Evolutionary conservation across 192 early-diverging fungal species (phyloP), one percentile per base, ranked within the genome.

Genomic region (Funneliformis geosporum): DNA sequence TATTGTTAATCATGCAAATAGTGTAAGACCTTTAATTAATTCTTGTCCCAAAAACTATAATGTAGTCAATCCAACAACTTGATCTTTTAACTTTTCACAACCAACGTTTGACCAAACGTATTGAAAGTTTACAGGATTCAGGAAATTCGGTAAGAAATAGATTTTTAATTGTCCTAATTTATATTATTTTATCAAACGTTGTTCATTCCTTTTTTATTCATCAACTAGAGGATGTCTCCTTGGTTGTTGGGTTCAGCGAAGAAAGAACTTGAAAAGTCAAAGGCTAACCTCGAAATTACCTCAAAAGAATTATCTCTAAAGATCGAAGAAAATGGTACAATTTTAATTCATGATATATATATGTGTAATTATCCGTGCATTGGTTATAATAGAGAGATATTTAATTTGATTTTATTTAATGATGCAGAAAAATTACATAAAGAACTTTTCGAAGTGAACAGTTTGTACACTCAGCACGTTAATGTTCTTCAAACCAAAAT

Each of bases 51-150:
- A 21, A 25, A 43, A 27, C 23, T 38, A 25, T 44, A 44, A 23
- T 70, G 1, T 50, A 86, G 85, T 86, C 85, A 1, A 47, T 84
- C 5, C 85, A 88, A 79, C 87, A 90, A 70, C 70, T 90, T 61
- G 89, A 90, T 81, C 76, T 90, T 16, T 83, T 90, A 18, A 80
- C 84, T 1, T 90, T 88, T 79, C 89, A 90, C 55, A 90, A 89
- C 60, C 86, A 90, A 75, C 85, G 89, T 21, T 74, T 90, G 27
- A 87, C 89, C 7, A 90, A 86, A 50, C 88, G 89, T 43, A 90
- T 90, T 10, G 85, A 89, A 64, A 83, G 82, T 25, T 70, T 90
- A n/a, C 89, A 90, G 68, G 87, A 83, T 28, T 76, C 79, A 23
- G 75, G 74, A 5, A 69, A 79, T 33, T n/a, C 83, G 8, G 85